Evolutionary conservation across 176 grass and related monocot species (phyloP).

Genomic region (Oryza glumipatula): DNA sequence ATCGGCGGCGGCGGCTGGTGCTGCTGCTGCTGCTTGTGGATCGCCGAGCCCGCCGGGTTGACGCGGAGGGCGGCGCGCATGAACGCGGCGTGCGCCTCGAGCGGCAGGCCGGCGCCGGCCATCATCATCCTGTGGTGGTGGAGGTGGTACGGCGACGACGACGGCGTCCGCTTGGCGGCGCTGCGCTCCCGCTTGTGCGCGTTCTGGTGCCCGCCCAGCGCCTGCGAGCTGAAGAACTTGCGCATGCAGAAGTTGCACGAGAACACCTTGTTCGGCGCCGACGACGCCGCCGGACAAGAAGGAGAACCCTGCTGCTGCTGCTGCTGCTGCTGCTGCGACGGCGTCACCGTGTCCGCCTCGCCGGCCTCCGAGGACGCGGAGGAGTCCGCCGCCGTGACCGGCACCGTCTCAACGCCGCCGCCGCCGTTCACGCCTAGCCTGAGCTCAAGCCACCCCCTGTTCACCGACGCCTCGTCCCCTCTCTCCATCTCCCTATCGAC

Average conservation of each 20-base stretch:
- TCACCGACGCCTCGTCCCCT: constrained; percentile 36
- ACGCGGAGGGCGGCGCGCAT: constrained; percentile 44
- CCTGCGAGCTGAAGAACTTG: constrained; percentile 94
- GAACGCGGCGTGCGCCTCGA: constrained; percentile 74
- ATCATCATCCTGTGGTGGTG: constrained; percentile 65
- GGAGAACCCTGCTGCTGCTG: not conserved
- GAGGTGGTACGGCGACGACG: constrained; percentile 26
- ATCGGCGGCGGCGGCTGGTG: not conserved
- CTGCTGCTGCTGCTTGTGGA: constrained; percentile 37
- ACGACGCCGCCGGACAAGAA: not conserved
- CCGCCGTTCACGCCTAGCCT: constrained; percentile 45
- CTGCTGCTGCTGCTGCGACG: not conserved
- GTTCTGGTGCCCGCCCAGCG: constrained; percentile 88
- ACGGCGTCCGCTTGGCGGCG: constrained; percentile 57
- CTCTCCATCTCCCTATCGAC: constrained; percentile 28
- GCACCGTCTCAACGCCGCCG: constrained; percentile 8
- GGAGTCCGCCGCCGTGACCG: not conserved
- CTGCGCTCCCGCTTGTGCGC: constrained; percentile 92
- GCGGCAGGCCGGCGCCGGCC: constrained; percentile 54
- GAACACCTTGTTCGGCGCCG: constrained; percentile 70
- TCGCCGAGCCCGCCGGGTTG: constrained; percentile 43
- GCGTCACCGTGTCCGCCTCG: not conserved
- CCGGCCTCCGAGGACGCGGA: constrained; percentile 40
- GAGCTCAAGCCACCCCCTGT: constrained; percentile 62
- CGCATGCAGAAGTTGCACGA: constrained; percentile 94